Percentiles rank a stretch among this genome's conserved stretches.
phyloP scores from a whole-genome alignment of 192 early-diverging fungal genomes.

The Backusella tuberculispora region DNA sequence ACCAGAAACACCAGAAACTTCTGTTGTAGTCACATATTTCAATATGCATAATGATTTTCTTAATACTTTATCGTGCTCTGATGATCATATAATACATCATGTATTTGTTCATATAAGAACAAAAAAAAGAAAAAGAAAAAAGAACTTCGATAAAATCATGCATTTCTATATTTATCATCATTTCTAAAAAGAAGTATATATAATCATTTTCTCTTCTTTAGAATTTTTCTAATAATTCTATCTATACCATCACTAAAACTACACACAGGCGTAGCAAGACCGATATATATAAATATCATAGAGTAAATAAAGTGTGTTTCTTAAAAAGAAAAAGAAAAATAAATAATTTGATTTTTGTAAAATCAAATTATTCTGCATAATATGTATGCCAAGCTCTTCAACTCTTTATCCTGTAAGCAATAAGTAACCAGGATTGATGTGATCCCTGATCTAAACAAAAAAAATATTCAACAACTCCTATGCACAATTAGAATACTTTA shows the following conservation, averaged over 20 bases:
- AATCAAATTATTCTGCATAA: no score
- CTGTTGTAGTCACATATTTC: neutral
- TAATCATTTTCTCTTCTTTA: neutral
- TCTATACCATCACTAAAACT: no score
- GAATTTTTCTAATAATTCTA: neutral
- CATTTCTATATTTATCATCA: neutral
- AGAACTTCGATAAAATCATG: neutral
- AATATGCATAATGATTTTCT: slow-evolving; percentile 6
- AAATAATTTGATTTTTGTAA: no score
- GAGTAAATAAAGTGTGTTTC: neutral
- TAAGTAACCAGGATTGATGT: neutral
- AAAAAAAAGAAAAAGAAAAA: neutral
- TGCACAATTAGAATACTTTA: neutral
- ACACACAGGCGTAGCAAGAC: neutral
- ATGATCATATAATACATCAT: slow-evolving; percentile 9
- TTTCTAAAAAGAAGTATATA: neutral
- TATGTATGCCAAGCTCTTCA: neutral
- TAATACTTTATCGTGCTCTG: neutral
- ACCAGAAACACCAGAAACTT: neutral
- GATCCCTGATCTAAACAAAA: neutral
- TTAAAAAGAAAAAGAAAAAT: neutral
- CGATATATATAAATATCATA: no score
- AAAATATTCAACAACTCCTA: neutral
- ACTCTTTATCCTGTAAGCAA: neutral
- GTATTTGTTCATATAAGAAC: neutral